Evolutionary conservation across 2,329 filamentous ascomycete species (phyloP).

Genomic region (Penicillium freii): DNA sequence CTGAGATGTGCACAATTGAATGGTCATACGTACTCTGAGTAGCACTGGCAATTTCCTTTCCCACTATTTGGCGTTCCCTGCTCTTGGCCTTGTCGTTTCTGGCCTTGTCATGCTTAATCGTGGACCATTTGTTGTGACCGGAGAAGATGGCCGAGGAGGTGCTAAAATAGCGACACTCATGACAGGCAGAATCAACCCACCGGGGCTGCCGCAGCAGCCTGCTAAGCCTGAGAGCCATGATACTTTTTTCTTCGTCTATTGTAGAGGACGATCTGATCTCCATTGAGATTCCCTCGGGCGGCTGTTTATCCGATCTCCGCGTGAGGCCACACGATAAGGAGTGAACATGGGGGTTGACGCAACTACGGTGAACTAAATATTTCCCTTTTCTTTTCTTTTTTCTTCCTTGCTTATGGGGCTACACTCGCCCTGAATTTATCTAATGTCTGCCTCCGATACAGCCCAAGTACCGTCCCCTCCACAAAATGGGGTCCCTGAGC

Average conservation of each 20-base stretch:
- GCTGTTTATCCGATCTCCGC: constrained; percentile 34
- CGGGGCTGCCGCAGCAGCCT: constrained; percentile 20
- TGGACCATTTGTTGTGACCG: constrained; percentile 92
- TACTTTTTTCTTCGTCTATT: constrained; percentile 9
- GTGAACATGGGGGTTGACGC: constrained; percentile 12
- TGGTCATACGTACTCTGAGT: constrained; percentile 62
- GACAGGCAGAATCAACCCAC: constrained; percentile 14
- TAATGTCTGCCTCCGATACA: constrained; percentile 43
- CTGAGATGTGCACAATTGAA: background rate
- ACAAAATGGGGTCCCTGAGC: constrained; percentile 54
- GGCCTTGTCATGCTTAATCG: constrained; percentile 93
- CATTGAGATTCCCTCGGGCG: constrained; percentile 10
- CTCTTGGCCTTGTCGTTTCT: constrained; percentile 75
- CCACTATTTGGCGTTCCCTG: constrained; percentile 64
- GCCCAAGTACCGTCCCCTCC: constrained; percentile 34
- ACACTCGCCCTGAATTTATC: constrained; percentile 9
- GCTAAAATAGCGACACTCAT: constrained; percentile 47
- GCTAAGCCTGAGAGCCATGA: constrained; percentile 29
- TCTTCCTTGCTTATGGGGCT: constrained; percentile 15
- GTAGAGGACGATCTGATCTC: background rate
- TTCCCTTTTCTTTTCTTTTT: background rate
- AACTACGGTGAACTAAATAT: constrained; percentile 3
- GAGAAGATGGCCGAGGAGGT: constrained; percentile 51
- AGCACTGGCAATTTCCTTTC: constrained; percentile 70
- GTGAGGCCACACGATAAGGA: constrained; percentile 27